A percentile compares a stretch with the other conserved stretches of the same genome.
phyloP scores from a whole-genome alignment of 495 filamentous ascomycete species.

The Talaromyces wortmannii region DNA sequence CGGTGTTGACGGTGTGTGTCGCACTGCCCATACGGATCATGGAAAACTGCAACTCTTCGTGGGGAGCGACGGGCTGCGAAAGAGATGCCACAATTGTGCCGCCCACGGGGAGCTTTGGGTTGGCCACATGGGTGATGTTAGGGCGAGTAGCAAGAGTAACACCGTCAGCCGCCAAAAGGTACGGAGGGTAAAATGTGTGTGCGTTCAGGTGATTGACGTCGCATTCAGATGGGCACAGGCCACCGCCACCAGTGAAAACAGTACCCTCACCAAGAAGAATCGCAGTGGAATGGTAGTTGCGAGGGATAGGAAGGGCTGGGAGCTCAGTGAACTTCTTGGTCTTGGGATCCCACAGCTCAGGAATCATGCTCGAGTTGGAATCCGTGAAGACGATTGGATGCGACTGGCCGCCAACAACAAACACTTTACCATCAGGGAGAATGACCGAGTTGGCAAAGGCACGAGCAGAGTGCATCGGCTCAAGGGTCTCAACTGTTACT shows the following conservation, averaged over 20 bases:
- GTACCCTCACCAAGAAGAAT: slow-evolving; percentile 51
- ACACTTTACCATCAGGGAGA: slow-evolving; percentile 49
- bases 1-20: slow-evolving; percentile 55
- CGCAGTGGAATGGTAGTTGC: slow-evolving; percentile 51
- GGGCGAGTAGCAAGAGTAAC: slow-evolving; percentile 30
- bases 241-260: slow-evolving; percentile 48
- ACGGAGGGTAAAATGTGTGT: slow-evolving; percentile 51
- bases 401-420: slow-evolving; percentile 48
- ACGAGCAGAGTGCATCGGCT: slow-evolving; percentile 38
- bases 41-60: slow-evolving; percentile 15
- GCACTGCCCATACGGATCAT: slow-evolving; percentile 39
- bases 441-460: slow-evolving; percentile 48
- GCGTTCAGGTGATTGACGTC: slow-evolving; percentile 50
- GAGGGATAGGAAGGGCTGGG: slow-evolving; percentile 31
- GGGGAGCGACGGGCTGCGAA: slow-evolving; percentile 1
- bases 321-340: slow-evolving; percentile 28
- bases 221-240: slow-evolving; percentile 43
- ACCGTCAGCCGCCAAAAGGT: slow-evolving; percentile 41
- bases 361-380: slow-evolving; percentile 26
- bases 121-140: slow-evolving; percentile 14
- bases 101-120: slow-evolving; percentile 15
- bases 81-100: slow-evolving; percentile 17
- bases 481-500: slow-evolving; percentile 19
- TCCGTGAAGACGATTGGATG: slow-evolving; percentile 44
- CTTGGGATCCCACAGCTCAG: slow-evolving; percentile 46